Percentiles rank a stretch among this genome's conserved stretches.
Conservation (phyloP, 1,284 basidiomycete genomes). For the Ganoderma lingzhi region DNA sequence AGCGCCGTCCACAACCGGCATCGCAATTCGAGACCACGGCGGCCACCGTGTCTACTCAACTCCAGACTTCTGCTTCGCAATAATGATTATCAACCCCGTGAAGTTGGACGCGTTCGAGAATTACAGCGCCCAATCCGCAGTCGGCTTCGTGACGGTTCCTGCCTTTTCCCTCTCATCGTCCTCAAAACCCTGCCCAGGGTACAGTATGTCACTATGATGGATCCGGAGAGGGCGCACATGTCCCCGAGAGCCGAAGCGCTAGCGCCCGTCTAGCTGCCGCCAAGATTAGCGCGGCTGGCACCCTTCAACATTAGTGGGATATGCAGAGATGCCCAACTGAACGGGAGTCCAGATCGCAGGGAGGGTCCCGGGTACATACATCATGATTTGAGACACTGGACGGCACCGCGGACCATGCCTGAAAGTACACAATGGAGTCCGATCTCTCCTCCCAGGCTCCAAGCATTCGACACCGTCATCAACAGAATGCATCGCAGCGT, state of each 20-base stretch:
- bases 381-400: conserved; percentile 7
- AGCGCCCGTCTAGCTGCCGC: not conserved
- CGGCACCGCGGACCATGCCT: not conserved
- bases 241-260: not conserved
- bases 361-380: not conserved
- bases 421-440: conserved; percentile 4
- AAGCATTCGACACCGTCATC: not conserved
- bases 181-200: conserved; percentile 3
- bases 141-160: conserved; percentile 24
- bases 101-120: conserved; percentile 13
- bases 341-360: not conserved
- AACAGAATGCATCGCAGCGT: conserved; percentile 1
- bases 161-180: conserved; percentile 23
- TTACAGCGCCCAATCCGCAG: conserved; percentile 23
- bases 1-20: not conserved
- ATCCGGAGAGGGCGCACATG: conserved; percentile 16
- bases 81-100: conserved; percentile 13
- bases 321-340: conserved; percentile 10
- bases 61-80: conserved; percentile 23
- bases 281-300: conserved; percentile 16
- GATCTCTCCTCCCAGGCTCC: conserved; percentile 1
- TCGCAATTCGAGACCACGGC: not conserved
- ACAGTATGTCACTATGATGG: not conserved
- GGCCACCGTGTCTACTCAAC: conserved; percentile 32
- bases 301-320: not conserved